A percentile compares a stretch with the other conserved stretches of the same genome.
Conservation (phyloP, 73 alveolate species). For the Symbiodinium pilosum region DNA sequence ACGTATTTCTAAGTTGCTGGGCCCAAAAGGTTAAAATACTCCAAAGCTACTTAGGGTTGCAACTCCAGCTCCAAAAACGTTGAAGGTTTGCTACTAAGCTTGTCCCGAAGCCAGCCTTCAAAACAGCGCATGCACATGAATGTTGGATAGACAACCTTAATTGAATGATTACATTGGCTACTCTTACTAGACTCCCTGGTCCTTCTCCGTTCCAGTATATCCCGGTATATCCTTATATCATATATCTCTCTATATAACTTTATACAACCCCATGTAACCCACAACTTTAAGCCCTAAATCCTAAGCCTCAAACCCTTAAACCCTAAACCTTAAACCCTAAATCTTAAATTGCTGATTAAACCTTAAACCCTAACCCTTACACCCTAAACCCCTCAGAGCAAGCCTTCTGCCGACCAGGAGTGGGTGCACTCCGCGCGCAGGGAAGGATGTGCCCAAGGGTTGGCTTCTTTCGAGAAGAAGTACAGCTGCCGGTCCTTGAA, state of each 20-base stretch:
- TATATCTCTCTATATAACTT: background rate
- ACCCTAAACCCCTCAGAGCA: background rate
- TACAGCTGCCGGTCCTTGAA: conserved; percentile 27
- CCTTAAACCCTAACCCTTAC: background rate
- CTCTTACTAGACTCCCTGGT: background rate
- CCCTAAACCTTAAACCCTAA: background rate
- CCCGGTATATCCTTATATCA: background rate
- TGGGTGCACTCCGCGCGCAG: conserved; percentile 35
- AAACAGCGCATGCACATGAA: background rate
- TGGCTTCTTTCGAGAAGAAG: conserved; percentile 74
- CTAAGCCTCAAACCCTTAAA: background rate
- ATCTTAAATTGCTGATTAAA: background rate
- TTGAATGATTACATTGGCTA: background rate
- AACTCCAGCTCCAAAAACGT: background rate
- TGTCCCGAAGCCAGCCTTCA: background rate
- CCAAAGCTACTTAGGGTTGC: background rate
- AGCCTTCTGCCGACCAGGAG: conserved; percentile 41
- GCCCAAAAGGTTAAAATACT: too few species aligned
- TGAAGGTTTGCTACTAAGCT: background rate
- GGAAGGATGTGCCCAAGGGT: conserved; percentile 36
- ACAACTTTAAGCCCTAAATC: background rate
- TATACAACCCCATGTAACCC: background rate
- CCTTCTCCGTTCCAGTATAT: background rate
- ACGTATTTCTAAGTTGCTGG: too few species aligned
- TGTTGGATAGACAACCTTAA: background rate